phyloP scores from a whole-genome alignment of 139 green algal genomes.

The Nannochloris sp. region DNA sequence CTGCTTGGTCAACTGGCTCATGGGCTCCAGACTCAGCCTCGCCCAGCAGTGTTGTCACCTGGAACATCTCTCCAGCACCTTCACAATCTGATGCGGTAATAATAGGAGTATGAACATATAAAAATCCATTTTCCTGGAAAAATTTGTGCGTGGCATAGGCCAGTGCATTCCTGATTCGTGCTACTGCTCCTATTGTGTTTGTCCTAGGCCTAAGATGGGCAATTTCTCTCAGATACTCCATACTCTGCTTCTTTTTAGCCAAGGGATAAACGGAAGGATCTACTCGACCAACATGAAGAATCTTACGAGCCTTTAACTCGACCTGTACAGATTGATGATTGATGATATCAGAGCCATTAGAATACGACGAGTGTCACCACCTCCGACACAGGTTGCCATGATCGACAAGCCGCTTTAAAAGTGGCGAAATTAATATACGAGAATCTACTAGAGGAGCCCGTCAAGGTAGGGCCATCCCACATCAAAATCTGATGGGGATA shows the following conservation, averaged over 20 bases:
- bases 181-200: constrained; percentile 92
- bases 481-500: background rate
- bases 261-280: constrained; percentile 87
- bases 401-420: constrained; percentile 16
- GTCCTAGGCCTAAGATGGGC: constrained; percentile 86
- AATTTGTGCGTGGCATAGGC: constrained; percentile 94
- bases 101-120: constrained; percentile 97
- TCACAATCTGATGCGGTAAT: constrained; percentile 93
- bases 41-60: constrained; percentile 74
- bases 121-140: constrained; percentile 86
- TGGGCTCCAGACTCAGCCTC: constrained; percentile 21
- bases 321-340: constrained; percentile 31
- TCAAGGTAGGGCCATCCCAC: constrained; percentile 7
- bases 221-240: constrained; percentile 92
- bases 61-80: constrained; percentile 98
- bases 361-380: background rate
- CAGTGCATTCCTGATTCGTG: constrained; percentile 91
- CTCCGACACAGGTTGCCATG: constrained; percentile 21
- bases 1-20: constrained; percentile 14
- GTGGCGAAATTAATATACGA: constrained; percentile 19
- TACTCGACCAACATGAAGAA: constrained; percentile 75
- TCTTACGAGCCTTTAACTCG: constrained; percentile 70
- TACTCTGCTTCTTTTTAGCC: constrained; percentile 90
- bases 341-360: background rate
- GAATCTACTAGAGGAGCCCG: constrained; percentile 29